Conservation (phyloP, 305 asterid species). For the Fraxinus sp. region DNA sequence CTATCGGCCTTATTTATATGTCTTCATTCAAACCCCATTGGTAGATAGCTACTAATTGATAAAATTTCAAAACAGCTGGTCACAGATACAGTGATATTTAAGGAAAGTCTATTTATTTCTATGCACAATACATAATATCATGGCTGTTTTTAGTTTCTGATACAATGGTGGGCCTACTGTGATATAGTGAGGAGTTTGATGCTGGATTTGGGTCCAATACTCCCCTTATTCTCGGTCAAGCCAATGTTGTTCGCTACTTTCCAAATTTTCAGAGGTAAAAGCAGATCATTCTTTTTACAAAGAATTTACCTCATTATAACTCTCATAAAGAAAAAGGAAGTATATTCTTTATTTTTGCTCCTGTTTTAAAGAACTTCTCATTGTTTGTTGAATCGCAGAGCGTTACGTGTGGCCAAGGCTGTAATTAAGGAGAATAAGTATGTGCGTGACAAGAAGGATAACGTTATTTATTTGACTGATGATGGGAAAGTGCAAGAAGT, state of each 20-base stretch:
- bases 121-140: neutral
- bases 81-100: neutral
- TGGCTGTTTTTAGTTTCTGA: constrained; percentile 21
- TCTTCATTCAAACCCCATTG: neutral
- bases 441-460: constrained; percentile 66
- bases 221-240: constrained; percentile 92
- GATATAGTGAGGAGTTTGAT: constrained; percentile 74
- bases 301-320: neutral
- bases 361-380: constrained; percentile 22
- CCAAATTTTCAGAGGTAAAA: constrained; percentile 75
- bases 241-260: constrained; percentile 77
- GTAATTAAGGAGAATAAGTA: constrained; percentile 72
- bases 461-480: constrained; percentile 64
- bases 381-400: constrained; percentile 47
- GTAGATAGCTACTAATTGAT: neutral
- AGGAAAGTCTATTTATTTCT: neutral
- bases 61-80: neutral
- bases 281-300: constrained; percentile 15
- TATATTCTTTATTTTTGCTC: constrained; percentile 5
- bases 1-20: neutral
- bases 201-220: constrained; percentile 94
- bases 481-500: constrained; percentile 77
- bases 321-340: neutral
- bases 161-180: constrained; percentile 14
- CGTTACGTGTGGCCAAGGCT: constrained; percentile 67